phyloP scores from a whole-genome alignment of 768 basidiomycete species.

The Russula griseocarnosa region DNA sequence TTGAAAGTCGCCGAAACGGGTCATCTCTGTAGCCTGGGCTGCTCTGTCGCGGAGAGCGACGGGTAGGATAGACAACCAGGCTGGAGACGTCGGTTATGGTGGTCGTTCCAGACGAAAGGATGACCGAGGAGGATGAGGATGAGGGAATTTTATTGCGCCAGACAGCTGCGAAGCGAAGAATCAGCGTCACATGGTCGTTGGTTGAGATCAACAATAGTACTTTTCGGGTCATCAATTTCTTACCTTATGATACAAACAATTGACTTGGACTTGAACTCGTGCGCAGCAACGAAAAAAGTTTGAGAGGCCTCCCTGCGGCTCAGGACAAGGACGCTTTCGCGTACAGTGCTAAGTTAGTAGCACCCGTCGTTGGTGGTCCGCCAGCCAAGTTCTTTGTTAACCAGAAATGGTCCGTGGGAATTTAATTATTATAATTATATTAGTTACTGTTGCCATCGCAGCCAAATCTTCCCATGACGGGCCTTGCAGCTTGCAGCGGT shows the following conservation, averaged over 20 bases:
- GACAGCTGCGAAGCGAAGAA: conserved; percentile 1
- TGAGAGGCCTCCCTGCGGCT: conserved; percentile 7
- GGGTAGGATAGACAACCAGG: neutral
- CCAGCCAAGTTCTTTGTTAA: neutral
- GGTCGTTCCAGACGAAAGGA: neutral
- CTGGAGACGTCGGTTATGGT: conserved; percentile 4
- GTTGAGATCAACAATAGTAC: neutral
- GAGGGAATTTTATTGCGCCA: neutral
- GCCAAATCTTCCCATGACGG: neutral
- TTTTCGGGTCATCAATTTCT: neutral
- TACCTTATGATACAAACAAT: neutral
- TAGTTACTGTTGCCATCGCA: neutral
- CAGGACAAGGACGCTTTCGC: neutral
- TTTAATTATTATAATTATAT: neutral
- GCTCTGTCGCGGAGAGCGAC: conserved; percentile 9
- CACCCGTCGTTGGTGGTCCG: too few species aligned
- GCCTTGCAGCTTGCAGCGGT: too few species aligned
- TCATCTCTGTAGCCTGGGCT: conserved; percentile 37
- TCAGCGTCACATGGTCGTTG: neutral
- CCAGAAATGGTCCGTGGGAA: neutral
- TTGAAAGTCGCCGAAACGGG: conserved; percentile 69
- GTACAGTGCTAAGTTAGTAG: too few species aligned
- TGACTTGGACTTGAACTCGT: neutral
- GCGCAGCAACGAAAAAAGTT: neutral
- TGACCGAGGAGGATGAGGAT: too few species aligned